Evolutionary conservation across 2,329 filamentous ascomycete species (phyloP).

Genomic region (Metarhizium robertsii): DNA sequence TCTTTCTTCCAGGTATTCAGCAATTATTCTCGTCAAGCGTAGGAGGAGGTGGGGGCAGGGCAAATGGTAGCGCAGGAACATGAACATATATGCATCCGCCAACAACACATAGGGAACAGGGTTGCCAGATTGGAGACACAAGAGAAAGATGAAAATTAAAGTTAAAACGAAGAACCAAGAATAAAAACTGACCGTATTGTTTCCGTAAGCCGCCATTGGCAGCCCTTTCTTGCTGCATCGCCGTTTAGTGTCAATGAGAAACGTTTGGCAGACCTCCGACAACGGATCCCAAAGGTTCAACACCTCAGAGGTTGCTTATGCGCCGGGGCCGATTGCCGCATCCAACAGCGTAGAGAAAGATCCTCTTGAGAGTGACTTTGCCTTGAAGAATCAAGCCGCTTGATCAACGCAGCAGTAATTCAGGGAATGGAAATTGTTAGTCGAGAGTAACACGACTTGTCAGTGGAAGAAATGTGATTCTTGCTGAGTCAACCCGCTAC

Average conservation of each 20-base stretch:
- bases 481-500: not conserved
- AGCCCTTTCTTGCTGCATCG: slow-evolving; percentile 15
- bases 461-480: not conserved
- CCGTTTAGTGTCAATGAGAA: not conserved
- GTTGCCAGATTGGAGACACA: too few species aligned
- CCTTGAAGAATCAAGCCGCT: not conserved
- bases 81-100: not conserved
- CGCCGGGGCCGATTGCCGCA: not conserved
- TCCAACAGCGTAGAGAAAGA: not conserved
- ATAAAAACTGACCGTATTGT: slow-evolving; percentile 21
- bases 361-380: not conserved
- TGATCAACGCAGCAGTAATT: not conserved
- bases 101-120: not conserved
- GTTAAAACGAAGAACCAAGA: not conserved
- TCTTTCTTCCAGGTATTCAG: slow-evolving; percentile 62
- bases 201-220: slow-evolving; percentile 11
- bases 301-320: not conserved
- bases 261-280: not conserved
- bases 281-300: not conserved
- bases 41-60: not conserved
- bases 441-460: not conserved
- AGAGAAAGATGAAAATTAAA: not conserved
- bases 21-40: slow-evolving; percentile 27
- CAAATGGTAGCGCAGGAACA: not conserved
- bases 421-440: not conserved